Evolutionary conservation across 1,284 basidiomycete genomes (phyloP), one percentile per base, ranked within the genome.

Genomic region (Cronartium quercuum): DNA sequence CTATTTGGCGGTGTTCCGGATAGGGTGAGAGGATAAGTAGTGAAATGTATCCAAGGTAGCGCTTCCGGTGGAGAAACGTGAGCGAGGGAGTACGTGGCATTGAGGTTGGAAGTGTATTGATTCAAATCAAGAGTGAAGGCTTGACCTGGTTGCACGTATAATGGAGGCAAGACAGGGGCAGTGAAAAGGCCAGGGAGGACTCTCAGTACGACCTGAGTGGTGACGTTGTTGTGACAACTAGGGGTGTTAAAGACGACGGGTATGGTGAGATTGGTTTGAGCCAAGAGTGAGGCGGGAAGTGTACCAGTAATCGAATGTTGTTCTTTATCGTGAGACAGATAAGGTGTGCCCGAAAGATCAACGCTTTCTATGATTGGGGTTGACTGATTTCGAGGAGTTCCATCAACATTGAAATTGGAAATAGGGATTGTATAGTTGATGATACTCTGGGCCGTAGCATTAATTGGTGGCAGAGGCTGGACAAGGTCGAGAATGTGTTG

Each of bases 361-460:
- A 73, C 47, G n/a, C 42, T 55, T 29, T 47, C 44, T 35, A n/a
- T 40, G 55, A 74, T 37, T 6, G 13, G 51, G 24, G 38, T 58
- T 2, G 55, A 58, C 13, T 63, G 61, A 67, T 66, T 74, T 29
- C 34, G 47, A 18, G 64, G 15, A 18, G 38, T 18, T 6, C 69
- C 62, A 58, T 73, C 69, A 35, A 73, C 63, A 5, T 61, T 73
- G 24, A 73, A 65, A 24, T 42, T 35, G 35, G 41, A 61, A 12
- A 73, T 55, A 29, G 63, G 69, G n/a, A 73, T 58, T n/a, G 62
- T 58, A 35, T 73, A 73, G 34, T 73, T 66, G 34, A 73, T 61
- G 24, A 66, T 74, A n/a, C 71, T 66, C 47, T 66, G 37, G 6
- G 57, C 71, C 18, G 71, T 74, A 21, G 71, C 71, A 51, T 74